Evolutionary conservation across 2,329 filamentous ascomycete genomes (phyloP).

Genomic region (Colletotrichum sp.): DNA sequence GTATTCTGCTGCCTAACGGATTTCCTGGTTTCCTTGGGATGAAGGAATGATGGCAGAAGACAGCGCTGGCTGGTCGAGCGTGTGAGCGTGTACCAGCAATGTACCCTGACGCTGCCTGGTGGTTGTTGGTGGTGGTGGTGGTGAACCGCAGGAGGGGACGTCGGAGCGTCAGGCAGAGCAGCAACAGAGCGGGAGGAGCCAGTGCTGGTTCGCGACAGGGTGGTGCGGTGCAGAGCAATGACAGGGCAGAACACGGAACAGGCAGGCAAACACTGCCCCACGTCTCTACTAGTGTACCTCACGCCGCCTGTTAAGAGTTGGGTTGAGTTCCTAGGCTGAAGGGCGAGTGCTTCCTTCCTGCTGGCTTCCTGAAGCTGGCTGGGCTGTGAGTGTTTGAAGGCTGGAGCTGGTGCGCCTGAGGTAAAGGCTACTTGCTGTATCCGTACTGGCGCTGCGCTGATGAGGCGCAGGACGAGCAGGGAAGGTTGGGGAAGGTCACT

Average conservation of each 20-base stretch:
- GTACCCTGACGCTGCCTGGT: background rate
- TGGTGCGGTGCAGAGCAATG: background rate
- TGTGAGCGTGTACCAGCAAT: background rate
- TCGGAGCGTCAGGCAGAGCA: background rate
- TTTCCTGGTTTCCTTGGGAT: conserved; percentile 3
- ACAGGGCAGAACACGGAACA: background rate
- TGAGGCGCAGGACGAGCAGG: conserved; percentile 4
- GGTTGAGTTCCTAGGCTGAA: background rate
- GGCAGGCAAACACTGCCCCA: conserved; percentile 6
- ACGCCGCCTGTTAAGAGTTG: background rate
- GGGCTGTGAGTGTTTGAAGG: background rate
- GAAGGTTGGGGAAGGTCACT: background rate
- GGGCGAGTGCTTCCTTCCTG: background rate
- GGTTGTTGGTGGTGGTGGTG: background rate
- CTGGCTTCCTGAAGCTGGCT: background rate
- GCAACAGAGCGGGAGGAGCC: background rate
- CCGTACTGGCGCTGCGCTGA: background rate
- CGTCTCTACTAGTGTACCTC: background rate
- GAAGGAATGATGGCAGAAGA: conserved; percentile 14
- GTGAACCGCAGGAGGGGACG: background rate
- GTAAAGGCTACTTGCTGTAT: background rate
- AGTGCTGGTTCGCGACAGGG: background rate
- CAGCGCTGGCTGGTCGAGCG: conserved; percentile 3
- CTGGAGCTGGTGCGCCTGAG: background rate
- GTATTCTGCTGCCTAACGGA: conserved; percentile 20